Conservation (phyloP, 768 basidiomycete species). For the Pholiota molesta region DNA sequence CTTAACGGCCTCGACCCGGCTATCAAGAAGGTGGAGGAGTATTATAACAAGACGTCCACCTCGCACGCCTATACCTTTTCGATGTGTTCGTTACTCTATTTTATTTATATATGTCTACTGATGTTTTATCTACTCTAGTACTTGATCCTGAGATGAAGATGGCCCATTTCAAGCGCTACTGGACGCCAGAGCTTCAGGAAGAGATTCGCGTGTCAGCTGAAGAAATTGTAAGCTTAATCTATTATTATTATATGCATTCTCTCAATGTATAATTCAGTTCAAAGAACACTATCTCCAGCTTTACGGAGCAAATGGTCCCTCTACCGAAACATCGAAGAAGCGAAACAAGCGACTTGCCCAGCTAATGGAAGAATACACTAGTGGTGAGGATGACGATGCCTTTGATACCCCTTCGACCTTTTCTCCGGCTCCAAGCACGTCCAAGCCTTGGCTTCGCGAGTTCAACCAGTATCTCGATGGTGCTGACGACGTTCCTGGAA, state of each 20-base stretch:
- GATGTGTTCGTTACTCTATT: constrained; percentile 21
- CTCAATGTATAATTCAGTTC: not conserved
- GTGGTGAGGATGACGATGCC: not conserved
- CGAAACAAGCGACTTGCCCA: not conserved
- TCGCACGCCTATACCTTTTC: constrained; percentile 33
- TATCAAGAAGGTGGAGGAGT: constrained; percentile 28
- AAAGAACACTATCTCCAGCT: not conserved
- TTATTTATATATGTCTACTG: not conserved
- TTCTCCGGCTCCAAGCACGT: not conserved
- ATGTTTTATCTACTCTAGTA: not conserved
- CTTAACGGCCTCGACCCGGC: constrained; percentile 25
- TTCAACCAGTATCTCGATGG: not conserved
- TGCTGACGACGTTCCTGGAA: not conserved
- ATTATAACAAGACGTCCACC: constrained; percentile 31
- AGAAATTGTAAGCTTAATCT: not conserved
- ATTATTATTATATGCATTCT: not conserved
- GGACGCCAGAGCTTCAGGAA: not conserved
- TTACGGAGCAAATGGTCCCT: not conserved
- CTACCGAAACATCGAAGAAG: not conserved
- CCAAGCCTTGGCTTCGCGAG: not conserved
- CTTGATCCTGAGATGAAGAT: not conserved
- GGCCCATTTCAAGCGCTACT: not conserved
- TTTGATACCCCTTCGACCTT: not conserved
- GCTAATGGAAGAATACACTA: not conserved
- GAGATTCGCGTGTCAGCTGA: not conserved